Evolutionary conservation across 768 basidiomycete genomes (phyloP).

Genomic region (Amanita molliuscula): DNA sequence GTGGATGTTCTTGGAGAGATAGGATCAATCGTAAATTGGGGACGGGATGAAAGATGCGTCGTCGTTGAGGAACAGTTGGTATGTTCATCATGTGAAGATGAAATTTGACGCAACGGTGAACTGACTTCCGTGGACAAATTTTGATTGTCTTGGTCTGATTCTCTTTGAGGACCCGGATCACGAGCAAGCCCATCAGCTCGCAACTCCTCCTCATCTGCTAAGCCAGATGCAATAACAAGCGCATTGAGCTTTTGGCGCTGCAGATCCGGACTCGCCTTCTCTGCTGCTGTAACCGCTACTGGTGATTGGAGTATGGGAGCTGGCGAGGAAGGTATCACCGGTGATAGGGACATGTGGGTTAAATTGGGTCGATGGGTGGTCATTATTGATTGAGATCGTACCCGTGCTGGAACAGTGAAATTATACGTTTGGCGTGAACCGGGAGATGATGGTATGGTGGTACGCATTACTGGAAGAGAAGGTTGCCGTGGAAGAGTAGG

Average conservation of each 20-base stretch:
- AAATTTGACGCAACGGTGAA: not conserved
- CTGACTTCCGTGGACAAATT: not conserved
- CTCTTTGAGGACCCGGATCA: not conserved
- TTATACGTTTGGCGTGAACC: not conserved
- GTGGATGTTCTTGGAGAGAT: not conserved
- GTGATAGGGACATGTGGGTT: not conserved
- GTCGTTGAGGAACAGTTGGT: not conserved
- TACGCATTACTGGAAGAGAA: constrained; percentile 3
- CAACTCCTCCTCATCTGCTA: constrained; percentile 2
- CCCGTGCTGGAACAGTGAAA: not conserved
- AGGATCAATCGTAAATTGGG: not conserved
- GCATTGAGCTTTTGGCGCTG: constrained; percentile 5
- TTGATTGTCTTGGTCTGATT: too few relatives aligned
- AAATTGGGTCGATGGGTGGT: not conserved
- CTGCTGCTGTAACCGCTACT: not conserved
- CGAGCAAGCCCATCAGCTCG: not conserved
- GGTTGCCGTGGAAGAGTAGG: constrained; percentile 2
- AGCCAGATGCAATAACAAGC: constrained; percentile 7
- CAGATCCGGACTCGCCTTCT: not conserved
- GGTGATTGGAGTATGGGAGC: not conserved
- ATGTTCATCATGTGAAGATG: not conserved
- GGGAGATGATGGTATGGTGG: not conserved
- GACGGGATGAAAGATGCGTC: not conserved
- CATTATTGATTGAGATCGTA: not conserved
- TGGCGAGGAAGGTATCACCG: not conserved